These are phyloP conservation scores for Pelagophyceae sp. DNA, from an alignment of 352 stramenopile species.

Conservation along the genomic window DNA sequence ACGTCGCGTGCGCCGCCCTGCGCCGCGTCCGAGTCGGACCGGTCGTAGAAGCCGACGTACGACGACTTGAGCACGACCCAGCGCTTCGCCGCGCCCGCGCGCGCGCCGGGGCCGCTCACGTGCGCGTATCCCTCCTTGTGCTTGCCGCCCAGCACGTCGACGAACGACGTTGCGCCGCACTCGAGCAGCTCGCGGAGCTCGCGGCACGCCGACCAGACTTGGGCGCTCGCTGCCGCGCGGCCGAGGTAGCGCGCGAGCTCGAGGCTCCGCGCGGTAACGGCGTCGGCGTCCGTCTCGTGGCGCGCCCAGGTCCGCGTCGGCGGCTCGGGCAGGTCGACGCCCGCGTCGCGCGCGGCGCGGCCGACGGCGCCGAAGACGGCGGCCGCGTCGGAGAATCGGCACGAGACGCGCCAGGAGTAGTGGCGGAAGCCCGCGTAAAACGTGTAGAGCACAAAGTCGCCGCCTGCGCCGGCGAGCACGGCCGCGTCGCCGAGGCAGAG, in stretches of 20 bases:
- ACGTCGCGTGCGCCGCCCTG: not conserved
- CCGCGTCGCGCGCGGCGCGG: not conserved
- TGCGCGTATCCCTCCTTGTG: not conserved
- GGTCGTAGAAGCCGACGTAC: constrained; percentile 4
- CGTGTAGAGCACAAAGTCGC: not conserved
- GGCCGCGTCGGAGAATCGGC: not conserved
- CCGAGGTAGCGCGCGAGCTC: not conserved
- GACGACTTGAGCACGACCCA: constrained; percentile 4
- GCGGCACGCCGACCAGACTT: not conserved
- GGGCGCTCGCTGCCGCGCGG: not conserved
- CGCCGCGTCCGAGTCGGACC: not conserved
- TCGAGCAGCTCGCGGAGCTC: constrained; percentile 5
- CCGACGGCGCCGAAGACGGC: not conserved
- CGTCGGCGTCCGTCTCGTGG: not conserved
- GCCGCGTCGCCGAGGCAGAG: not conserved
- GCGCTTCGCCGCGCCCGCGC: not conserved
- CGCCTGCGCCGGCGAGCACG: not conserved
- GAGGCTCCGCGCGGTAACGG: not conserved
- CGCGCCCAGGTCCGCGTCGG: not conserved
- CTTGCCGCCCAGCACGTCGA: not conserved
- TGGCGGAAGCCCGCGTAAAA: constrained; percentile 3
- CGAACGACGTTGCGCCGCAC: not conserved
- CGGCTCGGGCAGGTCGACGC: not conserved
- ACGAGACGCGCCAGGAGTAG: not conserved
- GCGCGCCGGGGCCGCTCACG: not conserved